Percentiles rank a stretch among this genome's conserved stretches.
Conservation (phyloP, 139 green algal genomes). For the Gonium pectorale region DNA sequence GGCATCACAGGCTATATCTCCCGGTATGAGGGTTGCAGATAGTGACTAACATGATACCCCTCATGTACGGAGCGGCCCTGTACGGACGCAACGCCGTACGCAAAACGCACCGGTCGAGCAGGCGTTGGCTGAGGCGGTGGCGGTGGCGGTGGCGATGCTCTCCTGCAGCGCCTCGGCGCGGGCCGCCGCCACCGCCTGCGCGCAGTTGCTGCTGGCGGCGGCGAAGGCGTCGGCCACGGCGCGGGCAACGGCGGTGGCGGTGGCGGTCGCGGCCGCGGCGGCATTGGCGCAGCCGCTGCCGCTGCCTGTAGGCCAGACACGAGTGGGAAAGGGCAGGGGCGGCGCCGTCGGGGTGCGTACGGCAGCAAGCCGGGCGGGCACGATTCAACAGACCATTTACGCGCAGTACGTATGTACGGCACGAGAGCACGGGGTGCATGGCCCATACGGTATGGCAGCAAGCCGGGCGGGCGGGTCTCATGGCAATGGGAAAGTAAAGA, state of each 20-base stretch:
- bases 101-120: constrained; percentile 46
- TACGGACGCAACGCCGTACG: too few relatives aligned
- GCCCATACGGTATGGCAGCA: too few relatives aligned
- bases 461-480: too few relatives aligned
- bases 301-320: constrained; percentile 16
- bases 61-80: too few relatives aligned
- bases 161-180: background rate
- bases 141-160: constrained; percentile 44
- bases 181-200: constrained; percentile 10
- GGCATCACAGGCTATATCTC: background rate
- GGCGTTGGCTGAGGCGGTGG: constrained; percentile 18
- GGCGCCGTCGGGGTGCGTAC: too few relatives aligned
- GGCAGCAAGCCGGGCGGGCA: background rate
- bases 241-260: constrained; percentile 5
- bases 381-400: background rate
- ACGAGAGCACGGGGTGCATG: background rate
- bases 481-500: too few relatives aligned
- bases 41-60: too few relatives aligned
- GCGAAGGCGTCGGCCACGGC: constrained; percentile 42
- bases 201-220: constrained; percentile 32
- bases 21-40: background rate
- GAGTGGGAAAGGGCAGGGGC: too few relatives aligned
- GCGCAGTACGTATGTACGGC: background rate
- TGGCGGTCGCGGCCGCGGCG: constrained; percentile 37
- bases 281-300: constrained; percentile 41